These are phyloP conservation scores for Allomyces arbusculus DNA, from an alignment of 192 early-diverging fungal genomes.

Conservation along the genomic window DNA sequence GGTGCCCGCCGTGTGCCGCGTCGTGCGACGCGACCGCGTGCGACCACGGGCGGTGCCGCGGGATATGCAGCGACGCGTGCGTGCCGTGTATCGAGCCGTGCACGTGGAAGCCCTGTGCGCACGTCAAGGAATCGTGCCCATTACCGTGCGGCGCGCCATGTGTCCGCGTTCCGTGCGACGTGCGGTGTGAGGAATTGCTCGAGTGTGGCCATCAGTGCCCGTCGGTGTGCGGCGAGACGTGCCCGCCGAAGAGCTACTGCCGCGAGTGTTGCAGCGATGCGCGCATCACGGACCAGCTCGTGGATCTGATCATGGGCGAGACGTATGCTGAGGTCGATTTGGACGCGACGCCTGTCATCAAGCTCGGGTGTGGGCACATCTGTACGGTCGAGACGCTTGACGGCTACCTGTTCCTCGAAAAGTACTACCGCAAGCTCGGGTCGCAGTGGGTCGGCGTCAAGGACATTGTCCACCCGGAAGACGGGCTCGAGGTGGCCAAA, in stretches of 20 bases:
- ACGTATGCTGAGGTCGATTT: conserved; percentile 17
- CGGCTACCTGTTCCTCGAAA: conserved; percentile 16
- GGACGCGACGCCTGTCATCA: conserved; percentile 20
- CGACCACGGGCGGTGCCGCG: conserved; percentile 7
- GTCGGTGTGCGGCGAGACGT: conserved; percentile 23
- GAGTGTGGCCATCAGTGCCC: conserved; percentile 26
- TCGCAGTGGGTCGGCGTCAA: neutral
- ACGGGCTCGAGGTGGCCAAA: neutral
- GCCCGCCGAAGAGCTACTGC: conserved; percentile 11
- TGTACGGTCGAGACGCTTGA: conserved; percentile 30
- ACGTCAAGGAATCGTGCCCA: conserved; percentile 5
- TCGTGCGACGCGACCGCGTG: conserved; percentile 9
- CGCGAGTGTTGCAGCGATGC: conserved; percentile 8
- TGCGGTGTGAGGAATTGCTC: conserved; percentile 8
- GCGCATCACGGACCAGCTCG: conserved; percentile 5
- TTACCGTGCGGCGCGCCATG: conserved; percentile 23
- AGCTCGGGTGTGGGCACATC: conserved; percentile 25
- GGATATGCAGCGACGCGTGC: conserved; percentile 11
- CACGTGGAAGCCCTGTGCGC: conserved; percentile 9
- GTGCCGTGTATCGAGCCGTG: conserved; percentile 12
- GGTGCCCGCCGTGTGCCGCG: conserved; percentile 12
- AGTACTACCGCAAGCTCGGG: conserved; percentile 14
- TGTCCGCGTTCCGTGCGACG: conserved; percentile 6
- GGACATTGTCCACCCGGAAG: neutral
- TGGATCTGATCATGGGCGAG: conserved; percentile 12